phyloP scores from a whole-genome alignment of 116 monocot species.

The Iris pallida region DNA sequence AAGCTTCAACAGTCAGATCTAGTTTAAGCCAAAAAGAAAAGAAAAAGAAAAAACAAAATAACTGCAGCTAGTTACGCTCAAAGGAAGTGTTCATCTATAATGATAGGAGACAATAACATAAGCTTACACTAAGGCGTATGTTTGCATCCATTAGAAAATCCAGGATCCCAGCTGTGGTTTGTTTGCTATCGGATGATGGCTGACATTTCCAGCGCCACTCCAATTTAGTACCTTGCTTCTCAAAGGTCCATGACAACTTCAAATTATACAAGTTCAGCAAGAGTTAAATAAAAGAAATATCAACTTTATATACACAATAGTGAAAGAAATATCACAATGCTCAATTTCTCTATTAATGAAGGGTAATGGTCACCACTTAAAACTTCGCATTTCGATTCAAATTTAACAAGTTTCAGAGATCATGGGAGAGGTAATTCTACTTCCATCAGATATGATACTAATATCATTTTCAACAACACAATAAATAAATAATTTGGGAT shows the following conservation, averaged over 20 bases:
- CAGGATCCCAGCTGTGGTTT: slow-evolving; percentile 63
- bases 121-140: slow-evolving; percentile 76
- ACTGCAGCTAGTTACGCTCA: too few species aligned
- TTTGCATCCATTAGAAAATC: slow-evolving; percentile 96
- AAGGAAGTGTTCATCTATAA: too few species aligned
- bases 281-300: neutral
- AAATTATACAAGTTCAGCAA: slow-evolving; percentile 8
- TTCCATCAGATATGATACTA: too few species aligned
- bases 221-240: slow-evolving; percentile 71
- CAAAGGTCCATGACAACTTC: slow-evolving; percentile 90
- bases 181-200: slow-evolving; percentile 57
- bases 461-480: too few species aligned
- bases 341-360: neutral
- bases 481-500: too few species aligned
- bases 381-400: neutral
- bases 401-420: neutral
- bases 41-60: too few species aligned
- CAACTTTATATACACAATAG: neutral
- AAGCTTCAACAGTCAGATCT: too few species aligned
- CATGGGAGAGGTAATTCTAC: too few species aligned
- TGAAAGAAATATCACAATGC: neutral
- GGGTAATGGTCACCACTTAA: too few species aligned
- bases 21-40: too few species aligned
- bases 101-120: too few species aligned
- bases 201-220: slow-evolving; percentile 97